A percentile compares a stretch with the other conserved stretches of the same genome.
Conservation (phyloP, 306 rosid species). For the Lagenaria siceraria region DNA sequence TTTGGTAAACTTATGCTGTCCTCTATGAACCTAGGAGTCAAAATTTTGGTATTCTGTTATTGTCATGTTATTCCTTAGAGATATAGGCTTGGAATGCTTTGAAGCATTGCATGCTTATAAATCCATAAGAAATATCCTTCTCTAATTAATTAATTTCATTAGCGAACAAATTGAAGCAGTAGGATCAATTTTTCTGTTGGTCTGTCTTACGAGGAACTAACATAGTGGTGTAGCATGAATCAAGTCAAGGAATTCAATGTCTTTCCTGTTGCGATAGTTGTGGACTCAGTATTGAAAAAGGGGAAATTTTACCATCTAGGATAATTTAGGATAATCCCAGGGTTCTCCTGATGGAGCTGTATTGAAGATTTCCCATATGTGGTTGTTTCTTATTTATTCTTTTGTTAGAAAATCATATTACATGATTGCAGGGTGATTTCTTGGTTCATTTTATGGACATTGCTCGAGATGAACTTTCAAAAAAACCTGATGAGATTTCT, state of each 20-base stretch:
- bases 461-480: constrained; percentile 75
- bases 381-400: background rate
- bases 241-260: background rate
- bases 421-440: constrained; percentile 75
- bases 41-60: background rate
- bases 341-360: background rate
- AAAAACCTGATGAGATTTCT: constrained; percentile 89
- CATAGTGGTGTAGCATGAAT: constrained; percentile 1
- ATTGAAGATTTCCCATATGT: background rate
- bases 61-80: background rate
- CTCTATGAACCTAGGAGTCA: background rate
- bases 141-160: background rate
- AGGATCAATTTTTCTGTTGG: background rate
- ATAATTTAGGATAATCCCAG: background rate
- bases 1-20: background rate
- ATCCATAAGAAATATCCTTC: background rate
- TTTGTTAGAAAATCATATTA: constrained; percentile 7
- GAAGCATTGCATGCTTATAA: background rate
- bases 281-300: background rate
- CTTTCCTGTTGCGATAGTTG: background rate
- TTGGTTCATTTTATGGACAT: constrained; percentile 98
- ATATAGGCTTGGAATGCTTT: background rate
- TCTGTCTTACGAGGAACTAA: background rate
- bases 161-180: background rate
- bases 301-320: background rate